Evolutionary conservation across 352 stramenopile species (phyloP), one percentile per base, ranked within the genome.

Genomic region (Phytophthora cactorum): DNA sequence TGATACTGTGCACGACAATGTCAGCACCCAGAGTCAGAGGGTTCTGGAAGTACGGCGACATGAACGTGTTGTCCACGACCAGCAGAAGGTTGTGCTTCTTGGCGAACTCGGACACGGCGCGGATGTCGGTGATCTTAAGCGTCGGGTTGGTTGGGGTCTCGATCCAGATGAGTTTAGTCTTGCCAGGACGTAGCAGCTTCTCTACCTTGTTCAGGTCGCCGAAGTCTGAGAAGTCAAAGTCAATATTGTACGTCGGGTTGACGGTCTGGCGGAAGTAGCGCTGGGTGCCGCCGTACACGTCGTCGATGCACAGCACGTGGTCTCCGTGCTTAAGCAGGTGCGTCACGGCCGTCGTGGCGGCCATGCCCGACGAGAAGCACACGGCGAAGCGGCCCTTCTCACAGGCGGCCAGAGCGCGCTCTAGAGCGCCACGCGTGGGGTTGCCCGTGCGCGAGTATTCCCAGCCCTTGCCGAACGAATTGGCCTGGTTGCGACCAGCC

Each of bases 401-500:
- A 60, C 98, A 89, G 7, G 91, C 84, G 3, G 96, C 90, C 49
- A 98, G 87, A n/a, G 92, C 86, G 46, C 82, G 90, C 76, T 99
- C 97, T 12, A 99, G 84, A 9, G 98, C 88, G 53, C 96, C 88
- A 41, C 84, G 97, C 25, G 96, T 99, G n/a, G 96, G 97, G 79
- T 99, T 99, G 70, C 90, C 97, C 53, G 97, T 88, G 54, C 96
- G 91, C 72, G 91, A 97, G 82, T 98, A 98, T 64, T 94, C 93
- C 84, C 89, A 98, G 53, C 98, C 97, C 72, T 98, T 98, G 53
- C 97, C 97, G 63, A 87, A 98, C 70, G 82, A 98, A 83, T 78
- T 98, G 59, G 74, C 70, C 50, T 97, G 88, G 29, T 80, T 69
- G 17, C 82, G 81, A 74, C 87, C 86, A 59, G 89, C 72, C 43